Evolutionary conservation across 169 alveolate genomes (phyloP).

Genomic region (Eimeria maxima): DNA sequence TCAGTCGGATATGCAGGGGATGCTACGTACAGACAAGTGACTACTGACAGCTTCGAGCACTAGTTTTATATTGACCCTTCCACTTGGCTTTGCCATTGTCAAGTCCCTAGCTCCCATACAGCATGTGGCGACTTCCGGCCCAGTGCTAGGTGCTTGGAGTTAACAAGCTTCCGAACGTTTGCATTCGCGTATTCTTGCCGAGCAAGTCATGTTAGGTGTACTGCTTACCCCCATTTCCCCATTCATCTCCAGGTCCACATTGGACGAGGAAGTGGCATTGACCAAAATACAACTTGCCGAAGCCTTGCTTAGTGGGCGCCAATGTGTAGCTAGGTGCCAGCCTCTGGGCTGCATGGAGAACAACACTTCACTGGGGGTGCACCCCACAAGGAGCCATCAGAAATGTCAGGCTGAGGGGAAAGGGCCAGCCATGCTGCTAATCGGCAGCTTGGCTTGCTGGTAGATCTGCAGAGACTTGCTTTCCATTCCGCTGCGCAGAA

Average conservation of each 20-base stretch:
- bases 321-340: background rate
- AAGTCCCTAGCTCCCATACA: background rate
- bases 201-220: background rate
- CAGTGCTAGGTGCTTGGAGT: background rate
- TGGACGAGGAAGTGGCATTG: background rate
- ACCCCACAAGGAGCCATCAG: background rate
- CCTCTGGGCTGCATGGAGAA: background rate
- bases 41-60: background rate
- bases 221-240: background rate
- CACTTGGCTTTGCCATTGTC: background rate
- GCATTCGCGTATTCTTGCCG: background rate
- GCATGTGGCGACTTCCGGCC: background rate
- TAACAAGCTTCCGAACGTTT: background rate
- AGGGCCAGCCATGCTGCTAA: background rate
- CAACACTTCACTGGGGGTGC: background rate
- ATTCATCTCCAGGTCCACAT: background rate
- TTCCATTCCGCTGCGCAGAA: constrained; percentile 32
- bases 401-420: background rate
- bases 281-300: background rate
- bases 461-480: background rate
- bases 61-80: background rate
- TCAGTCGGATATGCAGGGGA: background rate
- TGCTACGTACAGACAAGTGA: background rate
- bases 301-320: background rate
- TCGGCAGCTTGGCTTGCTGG: constrained; percentile 42